phyloP scores from a whole-genome alignment of 1,139 yeast genomes.

The Geotrichum europaeum region DNA sequence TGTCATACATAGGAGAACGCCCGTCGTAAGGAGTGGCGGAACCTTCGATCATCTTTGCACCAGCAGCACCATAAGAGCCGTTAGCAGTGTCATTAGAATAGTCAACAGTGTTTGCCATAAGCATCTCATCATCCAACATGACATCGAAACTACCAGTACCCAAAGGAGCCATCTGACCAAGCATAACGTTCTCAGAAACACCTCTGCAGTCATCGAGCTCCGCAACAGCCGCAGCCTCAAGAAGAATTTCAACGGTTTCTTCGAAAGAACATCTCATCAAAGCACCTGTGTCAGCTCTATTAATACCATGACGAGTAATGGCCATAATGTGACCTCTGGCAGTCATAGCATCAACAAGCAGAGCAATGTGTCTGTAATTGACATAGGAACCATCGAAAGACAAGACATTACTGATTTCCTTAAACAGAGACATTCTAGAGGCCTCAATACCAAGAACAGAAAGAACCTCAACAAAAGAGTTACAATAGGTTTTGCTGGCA shows the following conservation, averaged over 20 bases:
- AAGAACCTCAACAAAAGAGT: slow-evolving; percentile 92
- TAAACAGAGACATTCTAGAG: slow-evolving; percentile 87
- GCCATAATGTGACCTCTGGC: slow-evolving; percentile 98
- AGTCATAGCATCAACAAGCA: slow-evolving; percentile 97
- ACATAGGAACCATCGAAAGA: slow-evolving; percentile 99
- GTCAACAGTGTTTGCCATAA: slow-evolving; percentile 59
- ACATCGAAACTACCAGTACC: slow-evolving; percentile 99
- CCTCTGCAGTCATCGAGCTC: slow-evolving; percentile 98
- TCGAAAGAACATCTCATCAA: slow-evolving; percentile 99
- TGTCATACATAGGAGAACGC: slow-evolving; percentile 68
- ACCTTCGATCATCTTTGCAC: slow-evolving; percentile 48
- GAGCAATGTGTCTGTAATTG: slow-evolving; percentile 96
- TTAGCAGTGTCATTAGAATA: slow-evolving; percentile 38
- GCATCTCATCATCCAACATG: slow-evolving; percentile 84
- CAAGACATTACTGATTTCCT: slow-evolving; percentile 92
- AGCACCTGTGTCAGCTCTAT: slow-evolving; percentile 97
- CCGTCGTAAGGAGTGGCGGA: slow-evolving; percentile 92
- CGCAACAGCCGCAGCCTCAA: slow-evolving; percentile 97
- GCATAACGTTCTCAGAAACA: slow-evolving; percentile 94
- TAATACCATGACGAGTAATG: slow-evolving; percentile 98
- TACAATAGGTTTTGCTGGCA: slow-evolving; percentile 81
- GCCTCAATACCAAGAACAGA: slow-evolving; percentile 98
- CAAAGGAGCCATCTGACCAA: slow-evolving; percentile 97
- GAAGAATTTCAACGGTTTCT: slow-evolving; percentile 94
- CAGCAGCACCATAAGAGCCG: slow-evolving; percentile 10